Evolutionary conservation across 2,329 filamentous ascomycete genomes (phyloP), one percentile per base, ranked within the genome.

Genomic region (Myriosclerotinia duriaeana): DNA sequence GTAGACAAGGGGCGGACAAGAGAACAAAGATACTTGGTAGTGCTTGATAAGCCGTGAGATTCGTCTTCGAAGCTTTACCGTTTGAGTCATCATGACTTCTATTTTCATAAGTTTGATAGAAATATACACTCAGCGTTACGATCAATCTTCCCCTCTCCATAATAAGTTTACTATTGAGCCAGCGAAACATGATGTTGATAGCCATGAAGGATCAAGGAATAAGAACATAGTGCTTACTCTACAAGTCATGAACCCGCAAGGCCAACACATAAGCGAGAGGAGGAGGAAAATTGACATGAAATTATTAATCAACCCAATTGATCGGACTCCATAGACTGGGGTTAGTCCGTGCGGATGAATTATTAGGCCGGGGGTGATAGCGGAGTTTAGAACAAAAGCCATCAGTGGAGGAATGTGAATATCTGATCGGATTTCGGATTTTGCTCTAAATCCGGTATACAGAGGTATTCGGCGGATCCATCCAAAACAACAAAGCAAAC

Each of bases 21-120:
- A 15, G 26, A 9, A 6, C 26, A 26, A 8, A 38, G 3, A 9
- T 40, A 56, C n/a, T 42, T 56, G 3, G 22, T 4, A 40, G n/a
- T 56, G n/a, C 36, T 56, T 56, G 6, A 56, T 26, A 56, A 17
- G 53, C 38, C 12, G 53, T 56, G 36, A 40, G 36, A 42, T 26
- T 56, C 34, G 22, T 26, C 20, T 26, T 38, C 17, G 22, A 17
- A 42, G n/a, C 53, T 1, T 42, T 40, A 2, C n/a, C 14, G 3
- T 26, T 17, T 11, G 17, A 26, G n/a, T 56, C 36, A 22, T 14
- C 8, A 42, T 40, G 36, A 17, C 53, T 56, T 36, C 14, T 56
- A 42, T 9, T 20, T 20, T 26, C 4, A 56, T 38, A 3, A 40
- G 17, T 4, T 30, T 42, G 5, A 12, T 12, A 30, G 38, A 56